Base-by-base conservation (phyloP, 2,329 filamentous ascomycete species). In the Calonectria crousiana region DNA sequence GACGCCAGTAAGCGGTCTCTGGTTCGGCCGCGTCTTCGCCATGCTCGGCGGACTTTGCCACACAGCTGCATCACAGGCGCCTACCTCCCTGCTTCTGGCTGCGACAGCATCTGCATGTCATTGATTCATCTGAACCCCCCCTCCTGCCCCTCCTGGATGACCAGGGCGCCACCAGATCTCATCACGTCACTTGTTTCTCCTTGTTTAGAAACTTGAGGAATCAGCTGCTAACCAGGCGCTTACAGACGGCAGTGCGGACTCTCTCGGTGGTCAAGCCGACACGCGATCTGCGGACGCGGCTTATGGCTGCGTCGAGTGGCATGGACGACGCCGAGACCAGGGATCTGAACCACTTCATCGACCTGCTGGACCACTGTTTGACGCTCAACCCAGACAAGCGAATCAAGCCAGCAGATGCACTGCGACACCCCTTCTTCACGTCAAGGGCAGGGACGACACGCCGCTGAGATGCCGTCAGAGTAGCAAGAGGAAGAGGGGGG, bases 351-450 rank as follows among this genome's bases (percentile, higher is more conserved):
- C 89, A 93, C 68, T 98, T 99, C 84, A 89, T 95, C 78, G 96
- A 98, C 84, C 87, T 99, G 64, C 86, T 99, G 72, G 96, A 98
- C 82, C 93, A 94, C 70, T 98, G 96, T 83, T 88, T 99, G 76
- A 92, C 93, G 73, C 89, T 98, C 77, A 98, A 98, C 82, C 95
- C 96, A 0, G 96, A 98, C 83, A 98, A 97, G 88, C 91, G 97
- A 76, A 94, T 97, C 81, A 96, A 94, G 60, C 95, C 97, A 0
- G 88, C 90, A 18, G 96, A 98, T 81, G 97, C 97, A 64, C 87
- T 98, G 79, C 93, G 92, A 82, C 96, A 98, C 87, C 94, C 94
- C 1, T 98, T 98, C 85, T 95, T 98, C 79, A 87, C 86, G 32
- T 86, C 89, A 30, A 78, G 74, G 69, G 71, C 79, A 60, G 81